Percentiles rank a stretch among this genome's conserved stretches.
These are phyloP conservation scores for Scedosporium apiospermum DNA, from an alignment of 2,329 filamentous ascomycete genomes.

Conservation along the genomic window DNA sequence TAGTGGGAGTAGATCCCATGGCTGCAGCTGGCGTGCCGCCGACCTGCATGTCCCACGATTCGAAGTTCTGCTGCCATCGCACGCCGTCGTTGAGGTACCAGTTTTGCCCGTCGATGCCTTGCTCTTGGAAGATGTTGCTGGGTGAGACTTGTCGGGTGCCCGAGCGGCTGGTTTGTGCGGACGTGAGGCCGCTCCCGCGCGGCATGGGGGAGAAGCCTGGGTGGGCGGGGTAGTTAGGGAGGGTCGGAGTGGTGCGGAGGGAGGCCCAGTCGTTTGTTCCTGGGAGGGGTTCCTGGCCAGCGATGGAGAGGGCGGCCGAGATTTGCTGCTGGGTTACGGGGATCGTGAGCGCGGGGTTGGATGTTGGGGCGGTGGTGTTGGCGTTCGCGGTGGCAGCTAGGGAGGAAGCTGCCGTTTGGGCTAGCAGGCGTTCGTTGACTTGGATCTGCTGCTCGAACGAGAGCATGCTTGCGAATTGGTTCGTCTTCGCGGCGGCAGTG, in stretches of 20 bases:
- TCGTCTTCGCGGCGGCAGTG: conserved; percentile 10
- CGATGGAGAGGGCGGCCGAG: conserved; percentile 7
- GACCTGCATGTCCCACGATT: conserved; percentile 32
- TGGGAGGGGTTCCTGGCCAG: not conserved
- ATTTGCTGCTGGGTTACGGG: conserved; percentile 14
- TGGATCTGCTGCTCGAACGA: conserved; percentile 8
- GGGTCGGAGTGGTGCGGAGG: not conserved
- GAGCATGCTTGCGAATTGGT: conserved; percentile 7
- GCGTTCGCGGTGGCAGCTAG: conserved; percentile 1
- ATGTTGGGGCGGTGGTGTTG: not conserved
- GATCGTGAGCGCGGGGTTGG: conserved; percentile 10
- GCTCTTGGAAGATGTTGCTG: conserved; percentile 6
- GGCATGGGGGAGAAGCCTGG: not conserved
- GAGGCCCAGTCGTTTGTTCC: conserved; percentile 1
- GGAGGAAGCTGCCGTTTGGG: not conserved
- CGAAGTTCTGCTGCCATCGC: conserved; percentile 49
- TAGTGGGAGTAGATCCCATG: not conserved
- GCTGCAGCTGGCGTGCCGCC: not conserved
- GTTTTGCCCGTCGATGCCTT: conserved; percentile 39
- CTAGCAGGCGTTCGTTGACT: not conserved
- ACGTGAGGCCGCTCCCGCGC: not conserved
- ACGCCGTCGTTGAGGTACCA: conserved; percentile 50
- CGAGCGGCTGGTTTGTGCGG: not conserved
- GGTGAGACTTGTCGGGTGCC: not conserved
- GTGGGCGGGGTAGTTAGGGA: not conserved